Base-by-base conservation (phyloP, 1,284 basidiomycete species). In the Moesziomyces sp. region DNA sequence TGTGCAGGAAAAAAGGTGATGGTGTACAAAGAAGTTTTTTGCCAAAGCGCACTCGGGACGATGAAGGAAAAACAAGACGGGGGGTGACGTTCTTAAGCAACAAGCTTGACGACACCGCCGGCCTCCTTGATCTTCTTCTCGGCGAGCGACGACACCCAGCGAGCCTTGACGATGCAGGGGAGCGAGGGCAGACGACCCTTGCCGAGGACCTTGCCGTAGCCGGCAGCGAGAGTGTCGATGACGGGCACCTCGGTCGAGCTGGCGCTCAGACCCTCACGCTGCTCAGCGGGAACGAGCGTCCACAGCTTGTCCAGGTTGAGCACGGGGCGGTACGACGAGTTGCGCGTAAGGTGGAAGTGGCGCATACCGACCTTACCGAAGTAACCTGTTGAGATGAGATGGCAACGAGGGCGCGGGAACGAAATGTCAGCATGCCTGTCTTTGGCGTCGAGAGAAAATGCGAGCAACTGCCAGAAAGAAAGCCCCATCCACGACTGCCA, bases 361-460 rank as follows among this genome's bases (percentile, higher is more conserved):
- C 96, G 91, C 95, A 98, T 98, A 93, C 86, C 86, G 67, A 86
- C 86, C 88, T 97, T 97, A 88, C 94, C 94, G 86, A 96, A 97
- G 92, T 97, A 97, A 92, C 94, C 95, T 77, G 69, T 74, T 78
- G 67, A 26, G 46, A 18, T 24, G 19, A 35, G 26, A 23, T 21
- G 23, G 43, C 30, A 47, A 45, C 28, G 42, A 62, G 8, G n/a
- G n/a, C n/a, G n/a, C n/a, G n/a, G n/a, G n/a, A n/a, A n/a, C n/a
- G n/a, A n/a, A n/a, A n/a, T 47, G 46, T 63, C 60, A 62, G 59
- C 43, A n/a, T 24, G 19, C n/a, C 18, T 33, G 52, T 47, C 35
- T 35, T 2, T 1, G n/a, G 35, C 11, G 6, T 35, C 35, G 35
- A 35, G 10, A 11, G 35, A 16, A 28, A 9, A 5, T 3, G 35